Conservation (phyloP, 768 basidiomycete species). For the Phaeotremella skinneri region DNA sequence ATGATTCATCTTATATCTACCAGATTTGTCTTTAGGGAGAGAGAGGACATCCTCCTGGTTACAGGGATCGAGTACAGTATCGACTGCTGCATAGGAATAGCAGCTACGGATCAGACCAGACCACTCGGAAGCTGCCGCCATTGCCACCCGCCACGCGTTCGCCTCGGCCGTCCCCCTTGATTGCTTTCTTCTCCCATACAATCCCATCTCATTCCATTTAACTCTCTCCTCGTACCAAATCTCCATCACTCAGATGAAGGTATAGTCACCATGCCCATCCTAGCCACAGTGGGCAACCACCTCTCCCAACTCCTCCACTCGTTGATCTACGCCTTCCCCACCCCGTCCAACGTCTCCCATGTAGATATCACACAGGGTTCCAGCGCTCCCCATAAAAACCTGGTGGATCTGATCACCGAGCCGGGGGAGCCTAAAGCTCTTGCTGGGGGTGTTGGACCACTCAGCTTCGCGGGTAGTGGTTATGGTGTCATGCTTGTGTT, state of each 20-base stretch:
- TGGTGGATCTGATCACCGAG: constrained; percentile 24
- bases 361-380: background rate
- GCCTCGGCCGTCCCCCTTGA: background rate
- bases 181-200: background rate
- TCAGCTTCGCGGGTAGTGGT: constrained; percentile 42
- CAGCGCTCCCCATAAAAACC: background rate
- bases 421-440: constrained; percentile 43
- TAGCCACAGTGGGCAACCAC: constrained; percentile 30
- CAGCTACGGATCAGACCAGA: no score
- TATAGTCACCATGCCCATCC: constrained; percentile 28
- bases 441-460: constrained; percentile 40
- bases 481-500: constrained; percentile 45
- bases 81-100: no score
- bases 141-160: background rate
- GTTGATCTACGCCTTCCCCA: constrained; percentile 42
- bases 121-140: no score
- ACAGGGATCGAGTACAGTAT: no score
- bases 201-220: background rate
- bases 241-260: background rate
- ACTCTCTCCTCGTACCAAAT: background rate
- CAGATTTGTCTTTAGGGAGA: no score
- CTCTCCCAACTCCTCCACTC: constrained; percentile 36
- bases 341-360: constrained; percentile 18
- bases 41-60: no score
- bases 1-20: background rate